Evolutionary conservation across 2,329 filamentous ascomycete species (phyloP).

Genomic region (Zymoseptoria pseudotritici): DNA sequence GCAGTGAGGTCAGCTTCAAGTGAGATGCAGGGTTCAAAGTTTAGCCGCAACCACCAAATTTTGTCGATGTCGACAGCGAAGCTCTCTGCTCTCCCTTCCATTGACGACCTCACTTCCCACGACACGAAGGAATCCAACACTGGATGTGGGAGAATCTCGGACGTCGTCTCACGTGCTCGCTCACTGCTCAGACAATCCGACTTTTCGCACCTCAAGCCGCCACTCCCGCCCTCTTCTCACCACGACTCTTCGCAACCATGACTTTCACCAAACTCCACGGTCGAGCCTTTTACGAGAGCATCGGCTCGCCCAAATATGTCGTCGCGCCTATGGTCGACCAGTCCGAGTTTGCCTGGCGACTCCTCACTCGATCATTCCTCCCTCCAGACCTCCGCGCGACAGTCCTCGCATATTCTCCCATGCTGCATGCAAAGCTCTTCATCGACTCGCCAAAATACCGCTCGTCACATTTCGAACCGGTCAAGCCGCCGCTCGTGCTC

Average conservation of each 20-base stretch:
- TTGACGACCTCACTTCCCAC: background rate
- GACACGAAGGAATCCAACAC: background rate
- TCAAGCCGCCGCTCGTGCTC: conserved; percentile 26
- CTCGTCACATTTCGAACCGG: conserved; percentile 71
- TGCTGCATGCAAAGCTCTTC: conserved; percentile 92
- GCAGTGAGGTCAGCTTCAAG: too few relatives aligned
- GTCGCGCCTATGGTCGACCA: conserved; percentile 98
- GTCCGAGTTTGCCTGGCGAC: conserved; percentile 96
- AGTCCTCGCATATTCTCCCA: conserved; percentile 85
- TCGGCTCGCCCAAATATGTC: conserved; percentile 83
- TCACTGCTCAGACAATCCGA: background rate
- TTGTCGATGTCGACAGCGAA: background rate
- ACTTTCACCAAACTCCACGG: conserved; percentile 43
- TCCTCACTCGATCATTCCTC: conserved; percentile 91
- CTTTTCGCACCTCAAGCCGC: background rate
- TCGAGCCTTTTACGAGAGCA: conserved; percentile 86
- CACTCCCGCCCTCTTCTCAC: background rate
- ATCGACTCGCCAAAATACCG: conserved; percentile 69
- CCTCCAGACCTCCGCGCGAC: conserved; percentile 51
- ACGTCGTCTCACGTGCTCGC: background rate
- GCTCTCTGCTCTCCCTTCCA: background rate
- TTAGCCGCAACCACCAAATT: background rate
- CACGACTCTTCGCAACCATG: conserved; percentile 15
- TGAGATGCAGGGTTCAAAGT: background rate
- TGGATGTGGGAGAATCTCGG: background rate